A percentile compares a stretch with the other conserved stretches of the same genome.
Evolutionary conservation across 139 green algal species (phyloP).

Genomic region (Volvox reticuliferus): DNA sequence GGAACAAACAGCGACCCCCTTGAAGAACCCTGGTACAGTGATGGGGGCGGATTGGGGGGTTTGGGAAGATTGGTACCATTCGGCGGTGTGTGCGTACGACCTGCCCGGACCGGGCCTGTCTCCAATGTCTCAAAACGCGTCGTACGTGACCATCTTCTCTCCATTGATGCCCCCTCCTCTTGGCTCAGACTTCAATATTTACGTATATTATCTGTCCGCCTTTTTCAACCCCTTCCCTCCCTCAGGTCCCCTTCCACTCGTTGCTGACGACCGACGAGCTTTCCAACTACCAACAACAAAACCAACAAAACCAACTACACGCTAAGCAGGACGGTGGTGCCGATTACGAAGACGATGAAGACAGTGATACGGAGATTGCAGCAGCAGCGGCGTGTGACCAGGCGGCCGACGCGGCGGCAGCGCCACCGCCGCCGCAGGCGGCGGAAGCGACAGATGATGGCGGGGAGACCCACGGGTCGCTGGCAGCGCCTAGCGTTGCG

Average conservation of each 20-base stretch:
- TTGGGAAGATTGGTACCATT: too few species aligned
- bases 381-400: not conserved
- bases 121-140: too few species aligned
- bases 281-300: not conserved
- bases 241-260: constrained; percentile 2
- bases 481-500: not conserved
- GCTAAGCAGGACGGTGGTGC: not conserved
- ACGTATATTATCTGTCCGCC: too few species aligned
- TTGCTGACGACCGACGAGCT: constrained; percentile 1
- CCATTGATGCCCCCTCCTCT: not conserved
- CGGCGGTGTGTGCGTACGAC: too few species aligned
- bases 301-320: not conserved
- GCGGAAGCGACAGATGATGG: too few species aligned
- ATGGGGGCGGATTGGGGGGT: too few species aligned
- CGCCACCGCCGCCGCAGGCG: not conserved
- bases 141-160: too few species aligned
- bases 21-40: too few species aligned
- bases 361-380: not conserved
- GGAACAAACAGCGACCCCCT: too few species aligned
- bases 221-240: too few species aligned
- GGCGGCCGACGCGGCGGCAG: not conserved
- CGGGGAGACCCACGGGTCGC: not conserved
- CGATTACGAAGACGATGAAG: not conserved
- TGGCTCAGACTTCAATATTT: too few species aligned
- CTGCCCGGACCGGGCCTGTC: too few species aligned